phyloP scores from a whole-genome alignment of 1,284 basidiomycete genomes.

The Coniferiporia weirii region DNA sequence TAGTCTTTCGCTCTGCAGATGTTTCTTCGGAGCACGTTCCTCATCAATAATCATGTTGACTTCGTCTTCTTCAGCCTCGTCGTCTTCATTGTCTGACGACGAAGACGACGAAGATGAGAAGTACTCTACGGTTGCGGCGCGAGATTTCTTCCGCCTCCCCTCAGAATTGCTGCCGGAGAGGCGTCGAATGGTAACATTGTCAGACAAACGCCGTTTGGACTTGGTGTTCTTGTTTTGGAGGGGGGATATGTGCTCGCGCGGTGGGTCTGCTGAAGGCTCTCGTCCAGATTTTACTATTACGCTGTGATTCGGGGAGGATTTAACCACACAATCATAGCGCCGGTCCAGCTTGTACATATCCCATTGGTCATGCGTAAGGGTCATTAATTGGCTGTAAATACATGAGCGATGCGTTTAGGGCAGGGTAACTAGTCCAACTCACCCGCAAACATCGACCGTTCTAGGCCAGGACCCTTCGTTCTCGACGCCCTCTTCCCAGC shows the following conservation, averaged over 20 bases:
- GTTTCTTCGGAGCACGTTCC: background rate
- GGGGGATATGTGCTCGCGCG: background rate
- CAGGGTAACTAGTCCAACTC: constrained; percentile 25
- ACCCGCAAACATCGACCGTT: constrained; percentile 63
- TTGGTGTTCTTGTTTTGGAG: background rate
- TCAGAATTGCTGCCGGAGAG: constrained; percentile 10
- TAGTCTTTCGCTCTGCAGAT: constrained; percentile 20
- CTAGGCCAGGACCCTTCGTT: constrained; percentile 70
- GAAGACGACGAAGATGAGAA: constrained; percentile 2
- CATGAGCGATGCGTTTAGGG: background rate
- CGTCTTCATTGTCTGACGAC: constrained; percentile 33
- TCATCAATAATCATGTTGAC: constrained; percentile 55
- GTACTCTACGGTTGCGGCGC: background rate
- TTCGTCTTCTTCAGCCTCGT: constrained; percentile 34
- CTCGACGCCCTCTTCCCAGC: constrained; percentile 44
- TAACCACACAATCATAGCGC: constrained; percentile 57
- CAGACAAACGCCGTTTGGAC: constrained; percentile 9
- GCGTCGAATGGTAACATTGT: background rate
- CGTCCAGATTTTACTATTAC: constrained; percentile 32
- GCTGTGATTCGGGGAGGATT: constrained; percentile 37
- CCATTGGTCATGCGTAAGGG: constrained; percentile 70
- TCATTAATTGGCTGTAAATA: constrained; percentile 39
- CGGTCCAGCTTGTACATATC: constrained; percentile 77
- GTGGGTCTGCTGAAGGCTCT: background rate
- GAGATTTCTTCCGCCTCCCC: constrained; percentile 9